These are phyloP conservation scores for Penicillium atrosanguineum DNA, from an alignment of 495 filamentous ascomycete species.

Conservation along the genomic window DNA sequence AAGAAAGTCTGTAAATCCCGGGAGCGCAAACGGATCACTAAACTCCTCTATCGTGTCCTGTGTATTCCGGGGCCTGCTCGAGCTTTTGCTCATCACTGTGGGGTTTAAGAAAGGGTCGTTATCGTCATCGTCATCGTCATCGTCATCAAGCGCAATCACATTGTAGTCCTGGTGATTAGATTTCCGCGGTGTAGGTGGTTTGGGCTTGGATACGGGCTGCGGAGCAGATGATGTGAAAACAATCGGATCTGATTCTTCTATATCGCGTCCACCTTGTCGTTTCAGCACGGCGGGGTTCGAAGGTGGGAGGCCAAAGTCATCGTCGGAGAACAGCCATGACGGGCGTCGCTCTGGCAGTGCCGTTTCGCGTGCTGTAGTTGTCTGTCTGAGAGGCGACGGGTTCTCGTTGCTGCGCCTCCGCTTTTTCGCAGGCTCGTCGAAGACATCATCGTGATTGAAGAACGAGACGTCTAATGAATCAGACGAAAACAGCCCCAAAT, in stretches of 20 bases:
- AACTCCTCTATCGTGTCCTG: slow-evolving; percentile 39
- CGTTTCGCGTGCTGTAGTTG: neutral
- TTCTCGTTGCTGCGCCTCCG: slow-evolving; percentile 36
- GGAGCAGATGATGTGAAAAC: slow-evolving; percentile 51
- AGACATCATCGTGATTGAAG: slow-evolving; percentile 33
- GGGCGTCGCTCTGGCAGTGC: slow-evolving; percentile 9
- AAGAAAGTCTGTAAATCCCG: slow-evolving; percentile 33
- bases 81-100: neutral
- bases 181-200: slow-evolving; percentile 1
- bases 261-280: slow-evolving; percentile 10
- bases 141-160: slow-evolving; percentile 39
- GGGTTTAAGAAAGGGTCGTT: slow-evolving; percentile 23
- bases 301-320: slow-evolving; percentile 26
- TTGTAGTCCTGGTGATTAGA: slow-evolving; percentile 7
- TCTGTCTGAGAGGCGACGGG: slow-evolving; percentile 1
- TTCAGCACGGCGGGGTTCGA: slow-evolving; percentile 14
- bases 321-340: slow-evolving; percentile 38
- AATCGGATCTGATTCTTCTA: slow-evolving; percentile 51
- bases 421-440: slow-evolving; percentile 39
- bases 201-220: slow-evolving; percentile 13
- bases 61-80: neutral
- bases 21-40: slow-evolving; percentile 32
- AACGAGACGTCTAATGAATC: slow-evolving; percentile 48
- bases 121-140: slow-evolving; percentile 33
- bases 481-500: slow-evolving; percentile 34